A percentile compares a stretch with the other conserved stretches of the same genome.
Evolutionary conservation across 2,329 filamentous ascomycete genomes (phyloP).

Genomic region (Diaporthe amygdali): DNA sequence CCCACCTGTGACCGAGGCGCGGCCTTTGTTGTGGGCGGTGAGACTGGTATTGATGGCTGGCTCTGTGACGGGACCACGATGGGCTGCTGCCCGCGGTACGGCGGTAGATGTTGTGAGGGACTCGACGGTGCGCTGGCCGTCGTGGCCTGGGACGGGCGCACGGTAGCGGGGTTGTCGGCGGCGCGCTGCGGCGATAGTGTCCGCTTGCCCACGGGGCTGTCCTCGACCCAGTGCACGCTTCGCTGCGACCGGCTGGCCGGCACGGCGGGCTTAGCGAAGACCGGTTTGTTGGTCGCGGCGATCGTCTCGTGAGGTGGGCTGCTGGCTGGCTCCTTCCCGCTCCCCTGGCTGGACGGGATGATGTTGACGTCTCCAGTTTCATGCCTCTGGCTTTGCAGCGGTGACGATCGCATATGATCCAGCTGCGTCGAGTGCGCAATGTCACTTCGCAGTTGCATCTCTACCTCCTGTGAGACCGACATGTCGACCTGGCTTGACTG

Average conservation of each 20-base stretch:
- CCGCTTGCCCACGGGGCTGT: not conserved
- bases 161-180: conserved; percentile 17
- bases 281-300: not conserved
- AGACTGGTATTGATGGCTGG: conserved; percentile 17
- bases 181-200: not conserved
- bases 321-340: not conserved
- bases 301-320: not conserved
- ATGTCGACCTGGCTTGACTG: conserved; percentile 33
- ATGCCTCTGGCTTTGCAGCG: not conserved
- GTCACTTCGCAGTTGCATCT: conserved; percentile 55
- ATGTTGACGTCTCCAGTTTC: not conserved
- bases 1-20: conserved; percentile 30
- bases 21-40: conserved; percentile 37
- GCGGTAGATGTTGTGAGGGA: conserved; percentile 27
- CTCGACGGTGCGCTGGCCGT: conserved; percentile 45
- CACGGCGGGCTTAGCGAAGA: conserved; percentile 9
- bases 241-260: conserved; percentile 10
- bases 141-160: conserved; percentile 50
- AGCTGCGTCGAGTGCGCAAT: conserved; percentile 36
- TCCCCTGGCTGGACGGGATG: conserved; percentile 5
- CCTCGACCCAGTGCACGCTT: conserved; percentile 2
- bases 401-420: not conserved
- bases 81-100: not conserved
- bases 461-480: conserved; percentile 58
- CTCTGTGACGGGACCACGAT: not conserved